These are phyloP conservation scores for Tylopilus rubrobrunneus DNA, from an alignment of 768 basidiomycete genomes.

Conservation along the genomic window DNA sequence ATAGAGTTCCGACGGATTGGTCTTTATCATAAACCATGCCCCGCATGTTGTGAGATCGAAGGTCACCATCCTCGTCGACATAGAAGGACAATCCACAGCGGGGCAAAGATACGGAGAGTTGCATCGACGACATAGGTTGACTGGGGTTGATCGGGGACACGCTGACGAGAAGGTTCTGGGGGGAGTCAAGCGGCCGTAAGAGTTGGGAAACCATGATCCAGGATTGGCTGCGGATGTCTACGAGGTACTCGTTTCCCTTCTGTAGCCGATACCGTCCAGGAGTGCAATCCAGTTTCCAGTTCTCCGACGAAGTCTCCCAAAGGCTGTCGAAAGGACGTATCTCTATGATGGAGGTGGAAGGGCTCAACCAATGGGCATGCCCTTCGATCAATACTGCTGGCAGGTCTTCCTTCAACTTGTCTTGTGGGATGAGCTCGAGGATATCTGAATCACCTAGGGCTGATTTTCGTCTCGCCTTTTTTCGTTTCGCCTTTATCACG, in stretches of 20 bases:
- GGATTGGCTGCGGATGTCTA: conserved; percentile 24
- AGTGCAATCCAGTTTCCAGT: background rate
- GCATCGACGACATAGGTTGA: background rate
- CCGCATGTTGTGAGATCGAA: conserved; percentile 40
- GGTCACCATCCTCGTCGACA: conserved; percentile 26
- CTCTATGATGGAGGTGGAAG: background rate
- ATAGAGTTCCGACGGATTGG: conserved; percentile 42
- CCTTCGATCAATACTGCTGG: background rate
- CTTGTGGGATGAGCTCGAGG: background rate
- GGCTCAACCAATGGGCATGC: background rate
- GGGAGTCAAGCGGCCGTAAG: conserved; percentile 23
- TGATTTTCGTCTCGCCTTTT: background rate
- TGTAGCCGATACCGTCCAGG: background rate
- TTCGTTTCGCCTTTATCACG: background rate
- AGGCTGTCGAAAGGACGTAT: background rate
- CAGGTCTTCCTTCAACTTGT: background rate
- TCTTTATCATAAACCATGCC: conserved; percentile 39
- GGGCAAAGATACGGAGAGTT: conserved; percentile 34
- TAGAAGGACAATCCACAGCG: conserved; percentile 41
- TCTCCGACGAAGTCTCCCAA: background rate
- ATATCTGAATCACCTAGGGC: background rate
- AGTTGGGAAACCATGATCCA: conserved; percentile 27
- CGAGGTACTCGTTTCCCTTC: background rate
- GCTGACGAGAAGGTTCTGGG: conserved; percentile 22
- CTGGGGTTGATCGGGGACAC: background rate